A percentile compares a stretch with the other conserved stretches of the same genome.
Conservation (phyloP, 495 filamentous ascomycete species). For the Aspergillus coremiiformis region DNA sequence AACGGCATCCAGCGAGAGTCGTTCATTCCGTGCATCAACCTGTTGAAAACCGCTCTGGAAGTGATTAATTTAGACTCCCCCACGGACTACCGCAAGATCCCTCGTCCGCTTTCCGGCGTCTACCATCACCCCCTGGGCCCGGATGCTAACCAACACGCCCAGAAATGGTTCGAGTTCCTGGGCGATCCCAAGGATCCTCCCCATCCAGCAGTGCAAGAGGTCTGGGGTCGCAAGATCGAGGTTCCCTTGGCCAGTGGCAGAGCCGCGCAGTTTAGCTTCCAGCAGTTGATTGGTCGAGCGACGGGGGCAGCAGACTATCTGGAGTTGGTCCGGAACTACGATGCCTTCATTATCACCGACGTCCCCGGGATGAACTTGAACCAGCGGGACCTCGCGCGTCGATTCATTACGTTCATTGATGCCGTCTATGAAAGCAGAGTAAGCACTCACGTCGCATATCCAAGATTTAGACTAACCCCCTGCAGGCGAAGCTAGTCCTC, state of each 20-base stretch:
- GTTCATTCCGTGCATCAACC: conserved; percentile 91
- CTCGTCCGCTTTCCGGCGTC: conserved; percentile 84
- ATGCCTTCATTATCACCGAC: conserved; percentile 84
- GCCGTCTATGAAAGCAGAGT: conserved; percentile 78
- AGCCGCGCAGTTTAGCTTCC: conserved; percentile 82
- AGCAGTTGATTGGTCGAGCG: conserved; percentile 79
- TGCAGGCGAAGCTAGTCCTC: conserved; percentile 83
- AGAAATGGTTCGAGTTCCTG: conserved; percentile 92
- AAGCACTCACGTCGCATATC: conserved; percentile 14
- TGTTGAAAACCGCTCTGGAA: conserved; percentile 71
- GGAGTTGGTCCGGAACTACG: conserved; percentile 83
- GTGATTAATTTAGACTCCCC: conserved; percentile 92
- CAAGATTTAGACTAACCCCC: not conserved
- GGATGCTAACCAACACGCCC: conserved; percentile 68
- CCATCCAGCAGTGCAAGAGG: conserved; percentile 66
- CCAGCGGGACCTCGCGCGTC: conserved; percentile 78
- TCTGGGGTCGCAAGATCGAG: conserved; percentile 87
- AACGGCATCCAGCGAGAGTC: conserved; percentile 95
- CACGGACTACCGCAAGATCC: conserved; percentile 96
- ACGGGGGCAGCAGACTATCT: conserved; percentile 92
- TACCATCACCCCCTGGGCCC: conserved; percentile 81
- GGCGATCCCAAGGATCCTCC: conserved; percentile 78
- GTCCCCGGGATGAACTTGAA: conserved; percentile 85
- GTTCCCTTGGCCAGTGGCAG: conserved; percentile 83
- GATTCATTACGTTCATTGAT: conserved; percentile 97